Evolutionary conservation across 192 early-diverging fungal species (phyloP), one percentile per base, ranked within the genome.

Genomic region (Coemansia sp.): DNA sequence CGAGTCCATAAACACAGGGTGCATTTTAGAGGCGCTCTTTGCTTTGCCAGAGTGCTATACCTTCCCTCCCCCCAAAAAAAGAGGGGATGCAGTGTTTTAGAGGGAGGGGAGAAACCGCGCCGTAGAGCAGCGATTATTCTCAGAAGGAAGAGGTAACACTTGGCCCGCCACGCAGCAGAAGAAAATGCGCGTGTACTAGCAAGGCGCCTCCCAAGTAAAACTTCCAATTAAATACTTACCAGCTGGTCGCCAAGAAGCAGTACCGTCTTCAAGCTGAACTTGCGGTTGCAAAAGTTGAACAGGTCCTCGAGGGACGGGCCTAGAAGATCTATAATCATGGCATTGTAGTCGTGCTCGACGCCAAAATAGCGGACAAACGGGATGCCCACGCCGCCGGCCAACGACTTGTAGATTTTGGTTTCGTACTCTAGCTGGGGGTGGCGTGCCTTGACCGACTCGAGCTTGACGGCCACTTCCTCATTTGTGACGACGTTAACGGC

Each of bases 401-500:
- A 81, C 13, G 90, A 80, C 68, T 92, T 94, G 83, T 98, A 98
- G 19, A 99, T 93, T 67, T 88, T 86, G 33, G 93, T 87, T 66
- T 99, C 97, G 71, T 97, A 98, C 74, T 97, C 95, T 9, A 99
- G 81, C 69, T 97, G 95, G 46, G 94, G 94, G 60, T 99, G 95
- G 68, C 91, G 90, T 26, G 95, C 93, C 78, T 90, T 91, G 44
- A 91, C 84, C 14, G 87, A 84, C 80, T 99, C 97, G 30, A 99
- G 82, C 78, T 99, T 99, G 76, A 97, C 93, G 39, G 95, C 97
- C 10, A 99, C 93, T 68, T 98, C 93, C 65, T 99, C 93, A 50
- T 89, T 89, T 49, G 90, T 92, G 65, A 90, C 82, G 23, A 92
- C 80, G 64, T 91, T 94, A 20, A 88, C 89, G 5, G 91, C 92